These are phyloP conservation scores for Podaxis sp. DNA, from an alignment of 768 basidiomycete species.

Conservation along the genomic window DNA sequence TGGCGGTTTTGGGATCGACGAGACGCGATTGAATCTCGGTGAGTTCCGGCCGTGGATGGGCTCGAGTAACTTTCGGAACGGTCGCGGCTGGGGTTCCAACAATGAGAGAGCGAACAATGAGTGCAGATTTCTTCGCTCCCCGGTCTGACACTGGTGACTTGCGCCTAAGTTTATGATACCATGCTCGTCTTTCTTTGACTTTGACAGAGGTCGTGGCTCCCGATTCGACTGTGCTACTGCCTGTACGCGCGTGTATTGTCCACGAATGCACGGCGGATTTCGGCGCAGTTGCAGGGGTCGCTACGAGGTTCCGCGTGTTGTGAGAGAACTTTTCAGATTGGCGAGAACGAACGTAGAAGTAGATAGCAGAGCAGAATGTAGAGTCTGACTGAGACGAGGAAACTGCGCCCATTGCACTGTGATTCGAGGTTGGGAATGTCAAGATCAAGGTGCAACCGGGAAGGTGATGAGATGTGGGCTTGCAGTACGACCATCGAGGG, in stretches of 20 bases:
- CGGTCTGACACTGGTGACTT: constrained; percentile 47
- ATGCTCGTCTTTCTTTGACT: neutral
- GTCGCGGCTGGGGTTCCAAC: constrained; percentile 47
- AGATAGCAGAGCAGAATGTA: neutral
- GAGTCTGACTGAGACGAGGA: neutral
- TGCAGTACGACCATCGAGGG: neutral
- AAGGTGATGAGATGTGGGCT: neutral
- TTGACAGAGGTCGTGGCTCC: constrained; percentile 1
- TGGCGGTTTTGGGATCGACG: constrained; percentile 63
- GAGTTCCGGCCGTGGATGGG: constrained; percentile 50
- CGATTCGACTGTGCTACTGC: constrained; percentile 9
- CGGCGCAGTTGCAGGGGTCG: neutral
- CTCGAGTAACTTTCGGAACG: constrained; percentile 38
- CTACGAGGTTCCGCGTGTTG: neutral
- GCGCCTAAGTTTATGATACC: constrained; percentile 15
- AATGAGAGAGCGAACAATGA: constrained; percentile 66
- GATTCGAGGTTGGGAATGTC: neutral
- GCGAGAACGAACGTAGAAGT: neutral
- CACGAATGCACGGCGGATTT: neutral
- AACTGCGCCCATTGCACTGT: neutral
- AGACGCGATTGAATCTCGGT: constrained; percentile 69
- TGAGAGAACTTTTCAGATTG: neutral
- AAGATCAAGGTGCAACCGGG: neutral
- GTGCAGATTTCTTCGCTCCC: constrained; percentile 65
- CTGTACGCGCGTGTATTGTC: neutral